These are phyloP conservation scores for Dendrocalamus sinicus DNA, from an alignment of 176 grass and related monocot species.

Conservation along the genomic window DNA sequence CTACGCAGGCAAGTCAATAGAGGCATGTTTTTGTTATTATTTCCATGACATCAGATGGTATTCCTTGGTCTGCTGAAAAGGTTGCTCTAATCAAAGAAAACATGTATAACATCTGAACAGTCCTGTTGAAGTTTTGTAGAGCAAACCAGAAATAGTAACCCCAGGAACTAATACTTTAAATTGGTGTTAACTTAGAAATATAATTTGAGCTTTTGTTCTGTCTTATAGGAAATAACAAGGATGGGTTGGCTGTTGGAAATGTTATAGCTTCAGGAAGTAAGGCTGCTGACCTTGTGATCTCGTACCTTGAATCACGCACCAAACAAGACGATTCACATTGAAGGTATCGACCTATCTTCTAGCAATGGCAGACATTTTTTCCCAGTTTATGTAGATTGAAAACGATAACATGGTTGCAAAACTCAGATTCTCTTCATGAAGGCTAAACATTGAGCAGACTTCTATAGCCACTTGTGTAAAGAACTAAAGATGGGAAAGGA, in stretches of 20 bases:
- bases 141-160: conserved; percentile 19
- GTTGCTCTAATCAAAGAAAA: not conserved
- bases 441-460: not conserved
- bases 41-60: not conserved
- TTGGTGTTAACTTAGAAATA: not conserved
- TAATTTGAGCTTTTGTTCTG: conserved; percentile 31
- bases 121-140: not conserved
- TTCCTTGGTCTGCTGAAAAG: conserved; percentile 9
- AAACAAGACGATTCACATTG: conserved; percentile 41
- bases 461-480: not conserved
- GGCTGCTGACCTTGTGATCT: conserved; percentile 76
- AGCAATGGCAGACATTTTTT: conserved; percentile 21
- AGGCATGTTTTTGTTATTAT: not conserved
- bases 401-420: not conserved
- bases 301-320: conserved; percentile 56
- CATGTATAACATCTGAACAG: not conserved
- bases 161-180: not conserved
- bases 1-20: conserved; percentile 82
- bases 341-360: conserved; percentile 25
- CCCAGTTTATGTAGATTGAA: conserved; percentile 16
- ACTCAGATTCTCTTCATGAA: not conserved
- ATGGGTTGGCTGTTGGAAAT: conserved; percentile 88
- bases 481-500: not conserved
- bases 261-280: conserved; percentile 87
- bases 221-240: conserved; percentile 89